Percentiles rank a stretch among this genome's conserved stretches.
phyloP scores from a whole-genome alignment of 768 basidiomycete genomes.

The Lactarius sanguifluus region DNA sequence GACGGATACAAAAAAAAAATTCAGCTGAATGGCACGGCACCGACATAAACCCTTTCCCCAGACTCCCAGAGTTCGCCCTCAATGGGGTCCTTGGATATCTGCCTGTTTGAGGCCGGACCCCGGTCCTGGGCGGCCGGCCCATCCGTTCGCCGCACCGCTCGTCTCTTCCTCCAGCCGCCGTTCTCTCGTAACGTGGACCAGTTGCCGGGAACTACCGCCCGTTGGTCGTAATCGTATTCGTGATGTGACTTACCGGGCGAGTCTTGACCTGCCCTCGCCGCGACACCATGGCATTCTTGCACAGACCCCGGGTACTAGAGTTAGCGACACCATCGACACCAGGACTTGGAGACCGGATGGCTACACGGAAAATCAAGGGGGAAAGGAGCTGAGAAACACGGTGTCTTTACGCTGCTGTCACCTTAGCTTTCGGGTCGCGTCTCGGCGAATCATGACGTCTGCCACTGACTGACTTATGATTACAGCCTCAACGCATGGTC shows the following conservation, averaged over 20 bases:
- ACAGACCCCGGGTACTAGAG: not conserved
- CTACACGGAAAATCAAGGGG: not conserved
- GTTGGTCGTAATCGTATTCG: not conserved
- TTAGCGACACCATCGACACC: not conserved
- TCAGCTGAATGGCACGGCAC: not conserved
- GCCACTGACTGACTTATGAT: not conserved
- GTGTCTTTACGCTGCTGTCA: not conserved
- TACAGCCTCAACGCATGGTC: too few species aligned
- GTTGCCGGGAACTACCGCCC: not conserved
- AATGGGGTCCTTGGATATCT: not conserved
- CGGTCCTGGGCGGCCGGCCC: not conserved
- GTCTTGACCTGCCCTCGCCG: not conserved
- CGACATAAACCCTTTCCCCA: not conserved
- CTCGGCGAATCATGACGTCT: not conserved
- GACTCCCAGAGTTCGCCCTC: not conserved
- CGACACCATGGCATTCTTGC: not conserved
- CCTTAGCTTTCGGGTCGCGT: not conserved
- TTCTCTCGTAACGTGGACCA: not conserved
- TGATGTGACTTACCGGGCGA: not conserved
- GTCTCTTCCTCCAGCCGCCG: not conserved
- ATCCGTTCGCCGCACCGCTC: not conserved
- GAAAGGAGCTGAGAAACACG: not conserved
- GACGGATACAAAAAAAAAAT: constrained; percentile 10
- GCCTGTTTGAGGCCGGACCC: not conserved
- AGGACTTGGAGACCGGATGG: not conserved